A percentile compares a stretch with the other conserved stretches of the same genome.
Conservation (phyloP, 2,329 filamentous ascomycete species). For the Aspergillus pseudoviridinutans region DNA sequence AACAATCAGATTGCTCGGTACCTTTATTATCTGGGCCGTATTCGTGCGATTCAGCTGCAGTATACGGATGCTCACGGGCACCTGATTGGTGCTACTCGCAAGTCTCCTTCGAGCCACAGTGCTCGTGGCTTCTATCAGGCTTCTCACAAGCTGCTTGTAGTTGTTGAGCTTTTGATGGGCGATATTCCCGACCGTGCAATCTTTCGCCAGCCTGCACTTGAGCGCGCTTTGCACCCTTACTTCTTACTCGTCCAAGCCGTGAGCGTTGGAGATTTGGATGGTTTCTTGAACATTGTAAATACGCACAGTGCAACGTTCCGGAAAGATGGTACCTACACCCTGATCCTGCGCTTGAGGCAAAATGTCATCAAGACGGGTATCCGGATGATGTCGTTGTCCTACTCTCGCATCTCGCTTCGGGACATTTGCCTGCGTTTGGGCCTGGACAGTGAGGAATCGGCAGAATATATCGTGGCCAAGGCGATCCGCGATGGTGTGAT, state of each 20-base stretch:
- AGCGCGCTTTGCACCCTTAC: slow-evolving; percentile 86
- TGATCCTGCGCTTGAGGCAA: slow-evolving; percentile 90
- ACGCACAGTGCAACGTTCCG: slow-evolving; percentile 80
- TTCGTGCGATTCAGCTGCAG: slow-evolving; percentile 90
- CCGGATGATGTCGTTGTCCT: slow-evolving; percentile 97
- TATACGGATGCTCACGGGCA: slow-evolving; percentile 98
- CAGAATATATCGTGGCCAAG: slow-evolving; percentile 98
- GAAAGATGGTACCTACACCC: slow-evolving; percentile 88
- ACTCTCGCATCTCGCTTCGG: slow-evolving; percentile 92
- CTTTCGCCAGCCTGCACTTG: slow-evolving; percentile 85
- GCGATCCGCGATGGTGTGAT: slow-evolving; percentile 97
- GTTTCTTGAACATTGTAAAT: slow-evolving; percentile 83
- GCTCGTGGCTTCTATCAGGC: slow-evolving; percentile 94
- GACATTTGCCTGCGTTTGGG: slow-evolving; percentile 96
- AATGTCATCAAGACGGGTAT: slow-evolving; percentile 99
- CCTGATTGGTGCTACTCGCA: slow-evolving; percentile 86
- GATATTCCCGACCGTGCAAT: slow-evolving; percentile 94
- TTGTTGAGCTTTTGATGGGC: slow-evolving; percentile 96
- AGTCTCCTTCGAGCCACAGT: slow-evolving; percentile 83
- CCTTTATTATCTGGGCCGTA: slow-evolving; percentile 94
- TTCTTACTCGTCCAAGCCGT: slow-evolving; percentile 92
- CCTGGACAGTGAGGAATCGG: slow-evolving; percentile 91
- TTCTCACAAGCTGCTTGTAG: slow-evolving; percentile 90
- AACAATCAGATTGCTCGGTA: slow-evolving; percentile 98
- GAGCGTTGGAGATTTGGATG: slow-evolving; percentile 90